phyloP scores from a whole-genome alignment of 1,284 basidiomycete genomes.

The Malassezia equina region DNA sequence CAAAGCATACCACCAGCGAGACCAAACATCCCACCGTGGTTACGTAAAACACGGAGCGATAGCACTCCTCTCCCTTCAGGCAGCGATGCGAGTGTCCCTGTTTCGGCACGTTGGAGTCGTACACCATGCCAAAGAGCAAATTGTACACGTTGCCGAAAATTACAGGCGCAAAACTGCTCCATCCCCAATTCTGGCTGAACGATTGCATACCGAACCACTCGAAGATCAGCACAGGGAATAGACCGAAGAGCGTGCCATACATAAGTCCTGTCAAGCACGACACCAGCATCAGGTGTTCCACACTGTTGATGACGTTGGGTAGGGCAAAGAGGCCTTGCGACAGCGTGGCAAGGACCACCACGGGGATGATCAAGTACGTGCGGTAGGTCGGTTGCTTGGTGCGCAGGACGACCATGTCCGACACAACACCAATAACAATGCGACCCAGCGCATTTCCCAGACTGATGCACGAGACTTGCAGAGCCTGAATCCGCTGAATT shows the following conservation, averaged over 20 bases:
- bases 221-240: conserved; percentile 64
- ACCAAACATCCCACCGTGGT: conserved; percentile 27
- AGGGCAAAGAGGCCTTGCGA: conserved; percentile 38
- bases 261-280: conserved; percentile 63
- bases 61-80: conserved; percentile 41
- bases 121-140: conserved; percentile 60
- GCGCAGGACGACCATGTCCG: conserved; percentile 53
- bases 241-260: conserved; percentile 68
- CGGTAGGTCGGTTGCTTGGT: conserved; percentile 22
- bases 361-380: conserved; percentile 35
- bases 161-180: conserved; percentile 64
- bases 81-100: conserved; percentile 27
- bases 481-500: conserved; percentile 66
- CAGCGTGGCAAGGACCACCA: conserved; percentile 29
- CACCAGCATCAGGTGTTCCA: conserved; percentile 63
- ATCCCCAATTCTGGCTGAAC: conserved; percentile 78
- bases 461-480: conserved; percentile 65
- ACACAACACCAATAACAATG: conserved; percentile 63
- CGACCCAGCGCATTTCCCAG: conserved; percentile 74
- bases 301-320: conserved; percentile 53
- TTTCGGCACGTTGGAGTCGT: conserved; percentile 11
- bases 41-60: conserved; percentile 35
- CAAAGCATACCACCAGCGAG: conserved; percentile 26
- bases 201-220: conserved; percentile 81
- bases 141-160: conserved; percentile 75